phyloP scores from a whole-genome alignment of 1,139 yeast genomes.

The Taphrina populina region DNA sequence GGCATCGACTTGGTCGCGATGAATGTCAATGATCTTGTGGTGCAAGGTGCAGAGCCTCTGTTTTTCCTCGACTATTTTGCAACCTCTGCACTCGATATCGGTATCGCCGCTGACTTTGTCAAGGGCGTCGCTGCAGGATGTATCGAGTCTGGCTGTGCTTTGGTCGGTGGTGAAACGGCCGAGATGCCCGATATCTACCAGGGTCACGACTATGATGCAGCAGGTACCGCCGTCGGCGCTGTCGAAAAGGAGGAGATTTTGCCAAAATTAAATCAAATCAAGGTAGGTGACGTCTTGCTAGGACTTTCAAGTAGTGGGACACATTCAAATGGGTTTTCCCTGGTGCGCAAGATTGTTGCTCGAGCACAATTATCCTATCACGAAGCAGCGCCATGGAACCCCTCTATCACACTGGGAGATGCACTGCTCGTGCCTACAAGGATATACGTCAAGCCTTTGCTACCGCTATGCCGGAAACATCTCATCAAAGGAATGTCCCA shows the following conservation, averaged over 20 bases:
- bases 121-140: conserved; percentile 97
- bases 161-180: conserved; percentile 98
- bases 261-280: conserved; percentile 68
- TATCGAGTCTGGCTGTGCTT: conserved; percentile 90
- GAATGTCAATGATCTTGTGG: conserved; percentile 97
- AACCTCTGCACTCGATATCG: conserved; percentile 82
- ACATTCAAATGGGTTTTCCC: conserved; percentile 94
- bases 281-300: conserved; percentile 72
- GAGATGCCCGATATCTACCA: conserved; percentile 99
- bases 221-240: conserved; percentile 99
- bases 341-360: conserved; percentile 91
- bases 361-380: conserved; percentile 65
- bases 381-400: conserved; percentile 82
- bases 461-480: conserved; percentile 68
- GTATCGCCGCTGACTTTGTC: conserved; percentile 83
- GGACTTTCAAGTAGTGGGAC: conserved; percentile 90
- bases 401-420: conserved; percentile 73
- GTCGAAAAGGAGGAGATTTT: conserved; percentile 73
- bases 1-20: conserved; percentile 98
- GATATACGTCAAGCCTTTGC: conserved; percentile 87
- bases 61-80: conserved; percentile 96
- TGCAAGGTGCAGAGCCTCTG: conserved; percentile 98
- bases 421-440: conserved; percentile 85
- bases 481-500: conserved; percentile 86
- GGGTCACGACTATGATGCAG: conserved; percentile 93